These are phyloP conservation scores for Piper betle DNA, from an alignment of 164 flowering plant genomes.

Conservation along the genomic window DNA sequence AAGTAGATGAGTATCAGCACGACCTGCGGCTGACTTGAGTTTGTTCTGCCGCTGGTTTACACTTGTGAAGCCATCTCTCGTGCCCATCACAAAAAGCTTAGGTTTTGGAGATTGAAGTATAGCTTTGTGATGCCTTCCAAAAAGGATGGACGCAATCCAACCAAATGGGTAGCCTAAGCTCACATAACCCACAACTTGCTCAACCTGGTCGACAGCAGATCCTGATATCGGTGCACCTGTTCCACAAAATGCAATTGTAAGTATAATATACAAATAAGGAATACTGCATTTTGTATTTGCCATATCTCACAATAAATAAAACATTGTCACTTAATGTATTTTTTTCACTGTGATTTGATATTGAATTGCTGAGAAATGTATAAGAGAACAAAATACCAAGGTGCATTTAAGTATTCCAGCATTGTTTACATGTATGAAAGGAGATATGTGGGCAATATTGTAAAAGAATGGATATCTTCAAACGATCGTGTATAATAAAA, in stretches of 20 bases:
- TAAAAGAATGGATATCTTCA: no score
- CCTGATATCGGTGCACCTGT: conserved; percentile 95
- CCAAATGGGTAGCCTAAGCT: conserved; percentile 92
- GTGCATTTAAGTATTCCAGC: no score
- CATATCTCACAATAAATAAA: not conserved
- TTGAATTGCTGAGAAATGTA: no score
- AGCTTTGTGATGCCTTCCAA: conserved; percentile 80
- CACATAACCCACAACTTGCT: conserved; percentile 73
- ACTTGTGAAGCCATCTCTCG: conserved; percentile 83
- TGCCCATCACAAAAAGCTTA: conserved; percentile 89
- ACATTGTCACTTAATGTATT: no score
- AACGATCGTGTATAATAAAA: no score
- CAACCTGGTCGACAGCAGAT: conserved; percentile 72
- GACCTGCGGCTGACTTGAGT: conserved; percentile 68
- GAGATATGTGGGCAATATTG: no score
- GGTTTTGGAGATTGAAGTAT: conserved; percentile 69
- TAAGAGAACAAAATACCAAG: no score
- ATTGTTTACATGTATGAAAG: no score
- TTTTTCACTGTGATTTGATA: not conserved
- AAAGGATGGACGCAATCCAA: conserved; percentile 67
- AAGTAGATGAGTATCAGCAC: conserved; percentile 57
- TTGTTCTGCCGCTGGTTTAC: conserved; percentile 72
- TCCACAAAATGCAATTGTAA: not conserved
- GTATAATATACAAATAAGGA: not conserved
- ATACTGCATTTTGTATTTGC: not conserved